Evolutionary conservation across 441 rosid genomes (phyloP).

Genomic region (Gossypium davidsonii): DNA sequence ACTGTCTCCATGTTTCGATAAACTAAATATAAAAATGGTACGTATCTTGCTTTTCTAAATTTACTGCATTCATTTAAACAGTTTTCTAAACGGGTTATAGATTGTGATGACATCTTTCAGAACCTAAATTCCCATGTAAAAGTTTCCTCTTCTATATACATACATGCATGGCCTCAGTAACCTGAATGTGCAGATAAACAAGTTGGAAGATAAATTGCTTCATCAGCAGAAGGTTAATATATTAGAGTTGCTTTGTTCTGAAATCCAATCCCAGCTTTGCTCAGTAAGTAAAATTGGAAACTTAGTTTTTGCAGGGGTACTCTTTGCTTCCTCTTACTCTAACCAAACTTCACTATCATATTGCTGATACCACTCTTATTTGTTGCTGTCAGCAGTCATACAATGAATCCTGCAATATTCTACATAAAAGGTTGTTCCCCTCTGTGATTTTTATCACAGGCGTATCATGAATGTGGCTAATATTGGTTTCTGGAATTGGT

Average conservation of each 20-base stretch:
- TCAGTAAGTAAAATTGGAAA: conserved; percentile 13
- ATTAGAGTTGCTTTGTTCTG: conserved; percentile 46
- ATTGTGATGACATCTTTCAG: conserved; percentile 9
- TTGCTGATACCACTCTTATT: conserved; percentile 23
- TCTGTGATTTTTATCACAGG: conserved; percentile 1
- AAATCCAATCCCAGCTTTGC: conserved; percentile 62
- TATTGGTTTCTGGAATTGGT: conserved; percentile 13
- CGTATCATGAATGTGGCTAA: conserved; percentile 12
- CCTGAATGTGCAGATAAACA: conserved; percentile 43
- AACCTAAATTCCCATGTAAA: conserved; percentile 3
- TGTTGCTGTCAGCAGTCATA: conserved; percentile 33
- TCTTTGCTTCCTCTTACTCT: conserved; percentile 12
- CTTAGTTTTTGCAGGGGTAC: neutral
- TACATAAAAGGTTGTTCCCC: conserved; percentile 43
- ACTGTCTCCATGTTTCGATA: conserved; percentile 43
- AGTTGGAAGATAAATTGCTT: conserved; percentile 49
- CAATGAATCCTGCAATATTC: conserved; percentile 29
- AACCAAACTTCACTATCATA: conserved; percentile 6
- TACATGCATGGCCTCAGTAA: conserved; percentile 13
- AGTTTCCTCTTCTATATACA: neutral
- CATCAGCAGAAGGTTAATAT: conserved; percentile 45
- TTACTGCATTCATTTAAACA: neutral
- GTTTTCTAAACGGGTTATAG: neutral
- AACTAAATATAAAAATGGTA: conserved; percentile 50
- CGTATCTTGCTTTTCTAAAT: conserved; percentile 8